Conservation (phyloP, 768 basidiomycete genomes). For the Amanita brunnescens region DNA sequence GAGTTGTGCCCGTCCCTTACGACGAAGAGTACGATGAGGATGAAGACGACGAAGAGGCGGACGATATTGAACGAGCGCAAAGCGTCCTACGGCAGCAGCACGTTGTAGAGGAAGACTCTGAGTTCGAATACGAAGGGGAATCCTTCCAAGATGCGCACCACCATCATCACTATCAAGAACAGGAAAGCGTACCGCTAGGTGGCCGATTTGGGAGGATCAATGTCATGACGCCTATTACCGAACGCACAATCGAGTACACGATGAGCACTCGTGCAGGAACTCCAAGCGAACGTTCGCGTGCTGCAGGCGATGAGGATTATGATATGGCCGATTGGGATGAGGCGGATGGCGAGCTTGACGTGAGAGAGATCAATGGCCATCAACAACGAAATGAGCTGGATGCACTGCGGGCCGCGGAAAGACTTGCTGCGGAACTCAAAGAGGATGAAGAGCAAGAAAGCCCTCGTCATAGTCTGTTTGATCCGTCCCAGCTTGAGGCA, state of each 20-base stretch:
- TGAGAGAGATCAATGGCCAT: constrained; percentile 15
- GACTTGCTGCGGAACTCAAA: constrained; percentile 41
- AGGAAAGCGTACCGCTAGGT: constrained; percentile 43
- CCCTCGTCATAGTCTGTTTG: neutral
- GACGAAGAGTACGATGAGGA: constrained; percentile 24
- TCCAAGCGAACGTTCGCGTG: constrained; percentile 26
- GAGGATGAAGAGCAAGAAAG: constrained; percentile 22
- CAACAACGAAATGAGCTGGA: constrained; percentile 31
- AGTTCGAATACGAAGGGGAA: constrained; percentile 30
- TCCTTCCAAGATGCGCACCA: constrained; percentile 25
- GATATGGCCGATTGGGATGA: constrained; percentile 18
- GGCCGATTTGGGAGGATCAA: constrained; percentile 78
- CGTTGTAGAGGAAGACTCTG: constrained; percentile 1
- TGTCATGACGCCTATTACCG: constrained; percentile 97
- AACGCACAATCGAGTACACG: constrained; percentile 82
- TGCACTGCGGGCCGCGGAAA: constrained; percentile 45
- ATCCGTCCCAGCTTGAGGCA: constrained; percentile 1
- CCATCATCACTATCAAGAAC: constrained; percentile 6
- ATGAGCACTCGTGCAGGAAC: constrained; percentile 47
- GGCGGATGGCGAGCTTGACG: constrained; percentile 14
- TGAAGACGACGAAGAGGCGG: constrained; percentile 14
- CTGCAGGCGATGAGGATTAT: constrained; percentile 16
- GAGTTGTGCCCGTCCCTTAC: constrained; percentile 17
- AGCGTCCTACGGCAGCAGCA: neutral
- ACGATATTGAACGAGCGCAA: constrained; percentile 1